These are phyloP conservation scores for Lizonia empirigonia DNA, from an alignment of 2,329 filamentous ascomycete species.

Conservation along the genomic window DNA sequence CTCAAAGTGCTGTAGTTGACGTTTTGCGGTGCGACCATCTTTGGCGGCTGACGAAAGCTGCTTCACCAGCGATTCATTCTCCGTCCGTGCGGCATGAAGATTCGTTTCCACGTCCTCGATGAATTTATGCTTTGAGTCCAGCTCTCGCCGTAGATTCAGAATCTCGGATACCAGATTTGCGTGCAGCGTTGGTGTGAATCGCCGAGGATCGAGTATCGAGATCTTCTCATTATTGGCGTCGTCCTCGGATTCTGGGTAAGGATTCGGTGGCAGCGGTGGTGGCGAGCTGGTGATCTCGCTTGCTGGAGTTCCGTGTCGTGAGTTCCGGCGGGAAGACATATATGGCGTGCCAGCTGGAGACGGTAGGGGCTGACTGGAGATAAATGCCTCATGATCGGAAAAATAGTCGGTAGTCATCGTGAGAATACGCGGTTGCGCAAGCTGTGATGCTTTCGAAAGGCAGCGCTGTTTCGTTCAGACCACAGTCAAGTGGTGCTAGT, in stretches of 20 bases:
- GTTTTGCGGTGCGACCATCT: constrained; percentile 79
- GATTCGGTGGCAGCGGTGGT: constrained; percentile 58
- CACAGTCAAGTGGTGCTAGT: constrained; percentile 40
- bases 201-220: constrained; percentile 80
- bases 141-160: constrained; percentile 79
- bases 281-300: constrained; percentile 72
- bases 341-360: constrained; percentile 75
- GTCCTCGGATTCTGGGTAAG: constrained; percentile 57
- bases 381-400: constrained; percentile 51
- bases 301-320: constrained; percentile 62
- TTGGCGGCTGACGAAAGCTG: constrained; percentile 69
- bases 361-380: constrained; percentile 61
- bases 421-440: neutral
- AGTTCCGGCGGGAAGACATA: constrained; percentile 67
- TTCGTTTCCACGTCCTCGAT: constrained; percentile 84
- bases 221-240: constrained; percentile 67
- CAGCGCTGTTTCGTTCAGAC: constrained; percentile 18
- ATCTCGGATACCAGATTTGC: constrained; percentile 96
- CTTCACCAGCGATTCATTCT: constrained; percentile 73
- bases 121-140: constrained; percentile 85
- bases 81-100: constrained; percentile 71
- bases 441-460: neutral
- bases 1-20: constrained; percentile 84
- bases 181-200: constrained; percentile 94
- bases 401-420: constrained; percentile 54